phyloP scores from a whole-genome alignment of 1,284 basidiomycete species.

The Ceratobasidium sp. region DNA sequence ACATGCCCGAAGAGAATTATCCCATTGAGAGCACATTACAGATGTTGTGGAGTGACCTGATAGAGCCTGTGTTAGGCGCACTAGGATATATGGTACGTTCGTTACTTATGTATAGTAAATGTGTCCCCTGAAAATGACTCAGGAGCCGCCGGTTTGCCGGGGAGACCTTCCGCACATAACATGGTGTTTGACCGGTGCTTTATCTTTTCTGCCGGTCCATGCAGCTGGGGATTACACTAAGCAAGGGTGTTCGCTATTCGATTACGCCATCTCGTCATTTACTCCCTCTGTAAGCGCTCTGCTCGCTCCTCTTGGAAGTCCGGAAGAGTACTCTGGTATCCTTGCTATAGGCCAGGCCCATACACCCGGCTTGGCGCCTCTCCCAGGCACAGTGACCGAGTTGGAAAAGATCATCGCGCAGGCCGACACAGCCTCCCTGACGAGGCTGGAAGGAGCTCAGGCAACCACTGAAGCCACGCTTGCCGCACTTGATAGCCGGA shows the following conservation, averaged over 20 bases:
- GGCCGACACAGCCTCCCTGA: neutral
- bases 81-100: neutral
- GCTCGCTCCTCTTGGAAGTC: neutral
- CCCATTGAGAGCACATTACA: too few relatives aligned
- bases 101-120: neutral
- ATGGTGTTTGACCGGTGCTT: neutral
- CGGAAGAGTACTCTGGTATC: neutral
- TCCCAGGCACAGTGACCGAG: neutral
- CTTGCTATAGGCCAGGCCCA: neutral
- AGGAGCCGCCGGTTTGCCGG: neutral
- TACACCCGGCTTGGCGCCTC: neutral
- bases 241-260: neutral
- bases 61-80: neutral
- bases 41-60: neutral
- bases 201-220: conserved; percentile 13
- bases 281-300: neutral
- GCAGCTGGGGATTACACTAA: neutral
- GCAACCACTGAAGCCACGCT: neutral
- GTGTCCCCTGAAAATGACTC: neutral
- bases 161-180: conserved; percentile 17
- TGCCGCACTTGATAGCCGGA: neutral
- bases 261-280: conserved; percentile 4
- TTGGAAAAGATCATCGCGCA: neutral
- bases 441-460: neutral
- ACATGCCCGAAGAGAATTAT: neutral